Evolutionary conservation across 2,329 filamentous ascomycete species (phyloP).

Genomic region (Diaporthe vaccinii): DNA sequence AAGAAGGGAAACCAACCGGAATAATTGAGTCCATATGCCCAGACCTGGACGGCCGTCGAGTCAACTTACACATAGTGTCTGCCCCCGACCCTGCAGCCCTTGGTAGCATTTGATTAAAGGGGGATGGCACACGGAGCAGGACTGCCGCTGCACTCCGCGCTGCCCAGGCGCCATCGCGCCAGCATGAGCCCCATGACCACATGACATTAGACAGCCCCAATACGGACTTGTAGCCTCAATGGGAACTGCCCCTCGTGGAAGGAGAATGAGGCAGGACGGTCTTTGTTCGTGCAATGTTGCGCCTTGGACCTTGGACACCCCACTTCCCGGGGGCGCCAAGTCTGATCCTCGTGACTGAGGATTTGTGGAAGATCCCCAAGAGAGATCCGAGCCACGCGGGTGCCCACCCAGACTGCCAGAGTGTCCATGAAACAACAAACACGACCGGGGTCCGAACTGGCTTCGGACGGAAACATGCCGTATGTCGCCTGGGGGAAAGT

Average conservation of each 20-base stretch:
- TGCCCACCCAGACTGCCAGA: constrained; percentile 3
- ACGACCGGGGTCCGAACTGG: constrained; percentile 14
- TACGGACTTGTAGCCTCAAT: constrained; percentile 22
- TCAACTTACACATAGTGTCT: constrained; percentile 6
- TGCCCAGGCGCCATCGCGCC: constrained; percentile 20
- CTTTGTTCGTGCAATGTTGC: background rate
- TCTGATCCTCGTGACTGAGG: constrained; percentile 16
- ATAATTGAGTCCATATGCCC: constrained; percentile 16
- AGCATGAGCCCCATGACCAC: constrained; percentile 21
- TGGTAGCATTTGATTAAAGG: constrained; percentile 28
- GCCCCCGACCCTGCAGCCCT: constrained; percentile 17
- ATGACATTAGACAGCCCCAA: constrained; percentile 9
- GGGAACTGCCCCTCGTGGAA: constrained; percentile 4
- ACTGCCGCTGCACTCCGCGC: constrained; percentile 27
- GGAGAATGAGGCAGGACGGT: background rate
- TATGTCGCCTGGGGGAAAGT: constrained; percentile 1
- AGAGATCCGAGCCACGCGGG: constrained; percentile 6
- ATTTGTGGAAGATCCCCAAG: constrained; percentile 30
- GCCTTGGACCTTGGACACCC: constrained; percentile 8
- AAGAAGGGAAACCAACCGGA: background rate
- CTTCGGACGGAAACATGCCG: constrained; percentile 25
- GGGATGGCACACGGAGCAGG: constrained; percentile 21
- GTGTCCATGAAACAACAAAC: constrained; percentile 20
- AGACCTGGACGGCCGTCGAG: background rate
- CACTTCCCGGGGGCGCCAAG: constrained; percentile 22